Evolutionary conservation across 2,329 filamentous ascomycete genomes (phyloP).

Genomic region (Apiospora marii): DNA sequence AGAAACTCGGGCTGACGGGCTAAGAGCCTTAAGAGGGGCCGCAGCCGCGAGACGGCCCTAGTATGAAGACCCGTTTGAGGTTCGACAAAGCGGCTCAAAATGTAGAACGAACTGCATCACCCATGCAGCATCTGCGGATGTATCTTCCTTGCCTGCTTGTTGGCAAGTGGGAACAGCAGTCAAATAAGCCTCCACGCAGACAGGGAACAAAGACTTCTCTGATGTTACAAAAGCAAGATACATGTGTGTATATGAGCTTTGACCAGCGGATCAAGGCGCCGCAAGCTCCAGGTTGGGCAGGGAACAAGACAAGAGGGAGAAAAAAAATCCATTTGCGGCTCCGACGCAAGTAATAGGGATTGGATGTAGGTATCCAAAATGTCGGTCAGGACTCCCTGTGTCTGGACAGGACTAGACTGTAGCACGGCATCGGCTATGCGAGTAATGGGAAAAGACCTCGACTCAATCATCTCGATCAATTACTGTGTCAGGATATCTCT

Average conservation of each 20-base stretch:
- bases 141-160: constrained; percentile 16
- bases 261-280: not conserved
- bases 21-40: not conserved
- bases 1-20: constrained; percentile 4
- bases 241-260: not conserved
- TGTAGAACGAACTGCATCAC: constrained; percentile 6
- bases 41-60: constrained; percentile 19
- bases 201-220: not conserved
- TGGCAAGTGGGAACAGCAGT: constrained; percentile 3
- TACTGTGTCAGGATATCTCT: constrained; percentile 14
- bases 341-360: constrained; percentile 1
- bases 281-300: constrained; percentile 19
- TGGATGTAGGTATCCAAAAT: constrained; percentile 5
- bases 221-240: constrained; percentile 15
- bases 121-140: constrained; percentile 16
- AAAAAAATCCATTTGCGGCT: constrained; percentile 20
- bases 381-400: constrained; percentile 10
- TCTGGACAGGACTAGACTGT: constrained; percentile 13
- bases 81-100: constrained; percentile 10
- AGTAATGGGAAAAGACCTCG: not conserved
- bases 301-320: not conserved
- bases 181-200: constrained; percentile 12
- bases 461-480: constrained; percentile 19
- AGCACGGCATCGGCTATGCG: constrained; percentile 1
- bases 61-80: constrained; percentile 17